Evolutionary conservation across 805 yeast genomes (phyloP).

Genomic region (Saccharomycopsis javanensis): DNA sequence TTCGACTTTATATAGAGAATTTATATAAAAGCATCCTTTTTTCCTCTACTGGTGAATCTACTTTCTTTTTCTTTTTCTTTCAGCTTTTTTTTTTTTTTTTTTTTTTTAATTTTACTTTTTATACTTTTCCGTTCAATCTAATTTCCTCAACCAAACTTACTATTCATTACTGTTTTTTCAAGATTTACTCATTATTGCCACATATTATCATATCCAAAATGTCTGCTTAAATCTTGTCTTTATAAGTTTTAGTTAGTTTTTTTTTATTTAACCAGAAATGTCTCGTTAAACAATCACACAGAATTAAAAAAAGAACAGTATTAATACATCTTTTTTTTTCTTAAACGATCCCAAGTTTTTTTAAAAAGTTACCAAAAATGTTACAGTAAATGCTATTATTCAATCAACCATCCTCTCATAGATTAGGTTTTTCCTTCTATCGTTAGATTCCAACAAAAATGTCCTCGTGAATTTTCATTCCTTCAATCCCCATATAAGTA

Average conservation of each 20-base stretch:
- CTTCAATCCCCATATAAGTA: neutral
- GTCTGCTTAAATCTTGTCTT: constrained; percentile 18
- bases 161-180: neutral
- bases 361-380: neutral
- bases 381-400: neutral
- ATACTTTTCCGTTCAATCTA: neutral
- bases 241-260: constrained; percentile 20
- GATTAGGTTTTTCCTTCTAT: constrained; percentile 1
- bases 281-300: constrained; percentile 1
- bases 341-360: constrained; percentile 3
- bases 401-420: neutral
- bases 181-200: constrained; percentile 1
- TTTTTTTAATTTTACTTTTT: neutral
- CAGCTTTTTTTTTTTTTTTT: neutral
- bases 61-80: neutral
- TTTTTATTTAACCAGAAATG: constrained; percentile 5
- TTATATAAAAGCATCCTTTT: neutral
- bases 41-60: neutral
- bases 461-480: neutral
- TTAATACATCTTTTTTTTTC: neutral
- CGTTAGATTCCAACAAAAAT: neutral
- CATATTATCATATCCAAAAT: constrained; percentile 7
- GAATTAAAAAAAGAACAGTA: neutral
- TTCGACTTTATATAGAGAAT: neutral
- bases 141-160: neutral